A percentile compares a stretch with the other conserved stretches of the same genome.
These are phyloP conservation scores for Flaveria floridana DNA, from an alignment of 140 eudicot species.

Conservation along the genomic window DNA sequence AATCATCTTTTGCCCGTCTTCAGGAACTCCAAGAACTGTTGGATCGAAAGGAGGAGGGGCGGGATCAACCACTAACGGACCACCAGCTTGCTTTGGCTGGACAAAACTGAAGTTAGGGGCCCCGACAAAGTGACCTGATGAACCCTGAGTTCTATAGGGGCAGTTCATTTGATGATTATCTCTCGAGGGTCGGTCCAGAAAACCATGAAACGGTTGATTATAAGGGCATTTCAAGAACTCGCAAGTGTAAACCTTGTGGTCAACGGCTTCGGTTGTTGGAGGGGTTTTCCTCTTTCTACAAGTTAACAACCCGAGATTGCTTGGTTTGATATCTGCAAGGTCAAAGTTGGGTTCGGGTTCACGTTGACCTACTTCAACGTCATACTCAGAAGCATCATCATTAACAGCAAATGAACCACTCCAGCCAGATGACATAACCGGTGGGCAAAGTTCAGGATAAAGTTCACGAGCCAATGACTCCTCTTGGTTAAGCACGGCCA, in stretches of 20 bases:
- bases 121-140: constrained; percentile 36
- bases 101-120: constrained; percentile 34
- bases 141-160: constrained; percentile 30
- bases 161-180: constrained; percentile 66
- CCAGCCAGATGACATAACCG: constrained; percentile 41
- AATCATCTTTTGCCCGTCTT: constrained; percentile 77
- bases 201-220: constrained; percentile 50
- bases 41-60: constrained; percentile 40
- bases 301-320: constrained; percentile 31
- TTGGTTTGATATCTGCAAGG: constrained; percentile 46
- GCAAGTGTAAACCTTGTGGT: constrained; percentile 50
- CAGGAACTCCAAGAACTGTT: constrained; percentile 56
- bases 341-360: constrained; percentile 38
- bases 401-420: constrained; percentile 44
- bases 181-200: constrained; percentile 44
- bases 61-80: constrained; percentile 5
- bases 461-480: constrained; percentile 49
- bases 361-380: constrained; percentile 46
- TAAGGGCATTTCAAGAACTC: constrained; percentile 58
- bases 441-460: constrained; percentile 47
- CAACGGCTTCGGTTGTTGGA: constrained; percentile 34
- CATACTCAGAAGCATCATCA: constrained; percentile 52
- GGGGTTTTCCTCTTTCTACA: constrained; percentile 60
- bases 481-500: constrained; percentile 56
- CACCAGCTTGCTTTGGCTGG: constrained; percentile 34